A percentile compares a stretch with the other conserved stretches of the same genome.
Conservation (phyloP, 768 basidiomycete genomes). For the Serendipita indica region DNA sequence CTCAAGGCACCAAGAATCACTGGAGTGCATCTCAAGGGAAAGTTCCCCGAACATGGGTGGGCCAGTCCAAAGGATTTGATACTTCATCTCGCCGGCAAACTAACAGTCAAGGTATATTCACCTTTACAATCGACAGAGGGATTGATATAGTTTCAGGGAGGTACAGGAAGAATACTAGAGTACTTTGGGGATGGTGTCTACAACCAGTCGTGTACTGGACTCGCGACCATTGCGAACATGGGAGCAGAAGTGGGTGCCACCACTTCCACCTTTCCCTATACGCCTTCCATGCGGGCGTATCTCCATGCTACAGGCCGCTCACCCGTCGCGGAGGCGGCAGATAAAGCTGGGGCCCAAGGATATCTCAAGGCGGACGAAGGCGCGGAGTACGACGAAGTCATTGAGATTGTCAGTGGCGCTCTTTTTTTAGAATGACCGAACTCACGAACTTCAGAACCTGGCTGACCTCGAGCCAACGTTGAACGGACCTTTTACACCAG, state of each 20-base stretch:
- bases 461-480: constrained; percentile 82
- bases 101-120: constrained; percentile 70
- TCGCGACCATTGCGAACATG: constrained; percentile 97
- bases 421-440: constrained; percentile 12
- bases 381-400: constrained; percentile 86
- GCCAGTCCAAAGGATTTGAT: constrained; percentile 93
- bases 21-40: constrained; percentile 75
- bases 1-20: constrained; percentile 78
- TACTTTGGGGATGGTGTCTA: constrained; percentile 91
- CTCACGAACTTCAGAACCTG: constrained; percentile 45
- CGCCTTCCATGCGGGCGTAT: constrained; percentile 75
- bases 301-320: constrained; percentile 79
- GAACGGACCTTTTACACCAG: constrained; percentile 97
- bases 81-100: constrained; percentile 80
- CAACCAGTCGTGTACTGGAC: constrained; percentile 80
- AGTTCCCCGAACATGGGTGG: constrained; percentile 61
- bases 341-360: constrained; percentile 59
- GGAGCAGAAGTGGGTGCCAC: constrained; percentile 99
- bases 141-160: constrained; percentile 44
- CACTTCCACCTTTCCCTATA: constrained; percentile 95
- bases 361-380: constrained; percentile 75
- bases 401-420: constrained; percentile 72
- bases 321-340: constrained; percentile 75
- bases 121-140: background rate
- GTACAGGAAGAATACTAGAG: constrained; percentile 89